These are phyloP conservation scores for Eucalyptus pauciflora DNA, from an alignment of 345 rosid species.

Conservation along the genomic window DNA sequence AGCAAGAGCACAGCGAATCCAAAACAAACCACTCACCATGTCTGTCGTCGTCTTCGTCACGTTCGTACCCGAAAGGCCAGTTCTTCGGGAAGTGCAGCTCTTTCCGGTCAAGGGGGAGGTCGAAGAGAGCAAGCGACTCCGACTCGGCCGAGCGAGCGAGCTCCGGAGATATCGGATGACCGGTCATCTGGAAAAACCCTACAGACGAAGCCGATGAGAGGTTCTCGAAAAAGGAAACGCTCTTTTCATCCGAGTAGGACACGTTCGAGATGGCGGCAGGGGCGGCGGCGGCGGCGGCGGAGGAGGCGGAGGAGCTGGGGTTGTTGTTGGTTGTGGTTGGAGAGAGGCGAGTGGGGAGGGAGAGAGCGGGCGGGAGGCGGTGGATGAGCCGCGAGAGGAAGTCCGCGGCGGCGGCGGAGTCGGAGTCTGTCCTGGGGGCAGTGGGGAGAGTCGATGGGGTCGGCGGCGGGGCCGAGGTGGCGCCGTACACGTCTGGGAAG, in stretches of 20 bases:
- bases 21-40: conserved; percentile 47
- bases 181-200: conserved; percentile 48
- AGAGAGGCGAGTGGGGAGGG: conserved; percentile 43
- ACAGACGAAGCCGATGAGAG: conserved; percentile 28
- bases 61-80: conserved; percentile 72
- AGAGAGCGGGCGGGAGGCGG: conserved; percentile 74
- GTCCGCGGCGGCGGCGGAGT: conserved; percentile 35
- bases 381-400: conserved; percentile 53
- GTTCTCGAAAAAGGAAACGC: background rate
- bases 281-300: background rate
- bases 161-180: conserved; percentile 22
- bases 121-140: conserved; percentile 36
- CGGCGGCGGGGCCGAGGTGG: conserved; percentile 80
- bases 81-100: conserved; percentile 38
- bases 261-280: conserved; percentile 14
- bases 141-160: conserved; percentile 58
- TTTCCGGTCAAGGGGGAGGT: conserved; percentile 24
- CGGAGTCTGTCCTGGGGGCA: conserved; percentile 9
- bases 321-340: background rate
- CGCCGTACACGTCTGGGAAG: conserved; percentile 21
- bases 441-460: conserved; percentile 47
- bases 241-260: conserved; percentile 15
- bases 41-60: conserved; percentile 19
- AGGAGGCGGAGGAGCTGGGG: background rate
- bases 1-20: conserved; percentile 12